Evolutionary conservation across 345 rosid genomes (phyloP).

Genomic region (Eucalyptus marginata): DNA sequence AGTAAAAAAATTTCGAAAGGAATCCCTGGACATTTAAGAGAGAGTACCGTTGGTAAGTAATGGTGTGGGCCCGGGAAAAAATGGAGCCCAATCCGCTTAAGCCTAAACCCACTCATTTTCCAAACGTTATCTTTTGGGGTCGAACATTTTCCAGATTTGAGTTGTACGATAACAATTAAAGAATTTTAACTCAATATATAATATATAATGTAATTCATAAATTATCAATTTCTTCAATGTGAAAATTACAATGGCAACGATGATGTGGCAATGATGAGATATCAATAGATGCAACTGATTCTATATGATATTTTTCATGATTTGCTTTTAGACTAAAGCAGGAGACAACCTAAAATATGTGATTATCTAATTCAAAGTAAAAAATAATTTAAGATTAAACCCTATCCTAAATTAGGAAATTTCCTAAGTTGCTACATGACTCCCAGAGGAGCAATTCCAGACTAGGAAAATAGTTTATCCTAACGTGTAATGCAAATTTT

Average conservation of each 20-base stretch:
- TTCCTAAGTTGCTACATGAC: background rate
- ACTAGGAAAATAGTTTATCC: too few species aligned
- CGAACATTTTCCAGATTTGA: too few species aligned
- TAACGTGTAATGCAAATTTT: rapidly evolving
- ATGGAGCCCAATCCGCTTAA: background rate
- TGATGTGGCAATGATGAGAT: too few species aligned
- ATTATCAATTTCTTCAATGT: too few species aligned
- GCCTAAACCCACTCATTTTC: background rate
- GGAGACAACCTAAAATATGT: background rate
- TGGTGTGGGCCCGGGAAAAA: background rate
- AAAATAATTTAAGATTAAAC: too few species aligned
- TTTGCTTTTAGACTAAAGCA: background rate
- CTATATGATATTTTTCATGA: background rate
- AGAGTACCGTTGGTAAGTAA: background rate
- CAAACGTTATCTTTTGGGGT: rapidly evolving
- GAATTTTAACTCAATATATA: background rate
- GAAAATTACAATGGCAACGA: too few species aligned
- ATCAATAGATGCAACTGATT: background rate
- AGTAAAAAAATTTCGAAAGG: background rate
- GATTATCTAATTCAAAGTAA: too few species aligned
- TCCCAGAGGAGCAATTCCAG: background rate
- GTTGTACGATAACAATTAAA: rapidly evolving
- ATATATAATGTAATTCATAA: rapidly evolving
- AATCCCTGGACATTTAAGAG: background rate
- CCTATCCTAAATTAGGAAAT: background rate